Evolutionary conservation across 2,329 filamentous ascomycete species (phyloP).

Genomic region (Paecilomyces variotii): DNA sequence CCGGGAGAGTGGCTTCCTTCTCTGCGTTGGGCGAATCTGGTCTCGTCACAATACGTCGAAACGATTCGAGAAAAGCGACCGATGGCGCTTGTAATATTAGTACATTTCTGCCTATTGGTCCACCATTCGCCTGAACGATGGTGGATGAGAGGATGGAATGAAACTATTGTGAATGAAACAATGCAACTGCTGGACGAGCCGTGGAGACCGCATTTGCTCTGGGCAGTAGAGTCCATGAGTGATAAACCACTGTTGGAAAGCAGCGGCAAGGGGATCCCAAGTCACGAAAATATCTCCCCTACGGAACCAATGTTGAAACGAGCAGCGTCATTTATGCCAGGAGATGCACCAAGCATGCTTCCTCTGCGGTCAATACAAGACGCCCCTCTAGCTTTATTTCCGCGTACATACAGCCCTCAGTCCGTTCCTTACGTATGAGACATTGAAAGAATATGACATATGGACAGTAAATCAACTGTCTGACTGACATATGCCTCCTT

Average conservation of each 20-base stretch:
- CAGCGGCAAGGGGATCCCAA: neutral
- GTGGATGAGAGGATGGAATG: conserved; percentile 6
- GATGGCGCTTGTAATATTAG: conserved; percentile 2
- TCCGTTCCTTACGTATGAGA: neutral
- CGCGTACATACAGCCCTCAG: neutral
- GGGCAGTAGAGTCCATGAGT: neutral
- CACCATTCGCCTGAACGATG: conserved; percentile 1
- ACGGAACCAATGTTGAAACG: neutral
- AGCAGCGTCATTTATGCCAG: neutral
- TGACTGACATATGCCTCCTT: neutral
- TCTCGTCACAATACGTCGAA: conserved; percentile 1
- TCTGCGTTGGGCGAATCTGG: conserved; percentile 1
- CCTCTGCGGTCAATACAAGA: neutral
- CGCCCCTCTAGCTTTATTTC: neutral
- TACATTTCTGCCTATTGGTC: conserved; percentile 4
- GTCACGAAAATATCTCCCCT: neutral
- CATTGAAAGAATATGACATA: neutral
- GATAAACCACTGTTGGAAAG: neutral
- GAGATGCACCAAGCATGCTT: neutral
- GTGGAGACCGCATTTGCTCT: conserved; percentile 1
- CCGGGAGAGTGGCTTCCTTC: conserved; percentile 3
- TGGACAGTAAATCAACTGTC: neutral
- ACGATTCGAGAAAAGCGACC: conserved; percentile 2
- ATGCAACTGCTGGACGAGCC: conserved; percentile 3
- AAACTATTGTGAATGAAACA: conserved; percentile 1